phyloP scores from a whole-genome alignment of 2,329 filamentous ascomycete genomes.

The Diaporthe helianthi region DNA sequence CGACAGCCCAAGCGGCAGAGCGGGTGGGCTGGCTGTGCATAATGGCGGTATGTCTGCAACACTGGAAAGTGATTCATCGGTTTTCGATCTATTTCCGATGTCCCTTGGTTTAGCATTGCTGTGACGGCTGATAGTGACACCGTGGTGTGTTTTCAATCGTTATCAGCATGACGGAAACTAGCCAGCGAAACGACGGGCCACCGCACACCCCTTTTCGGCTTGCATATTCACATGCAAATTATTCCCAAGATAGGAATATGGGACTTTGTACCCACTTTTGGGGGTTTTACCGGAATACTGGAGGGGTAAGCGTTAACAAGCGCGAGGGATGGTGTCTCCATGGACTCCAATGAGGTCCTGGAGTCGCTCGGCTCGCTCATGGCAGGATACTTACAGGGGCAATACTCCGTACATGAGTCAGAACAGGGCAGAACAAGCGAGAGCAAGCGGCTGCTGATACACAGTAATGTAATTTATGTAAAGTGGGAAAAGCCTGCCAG shows the following conservation, averaged over 20 bases:
- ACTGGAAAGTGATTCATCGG: slow-evolving; percentile 12
- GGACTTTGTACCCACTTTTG: slow-evolving; percentile 18
- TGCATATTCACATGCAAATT: slow-evolving; percentile 32
- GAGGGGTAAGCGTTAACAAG: slow-evolving; percentile 13
- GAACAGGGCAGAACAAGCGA: too few species aligned
- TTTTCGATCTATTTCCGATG: neutral
- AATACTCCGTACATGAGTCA: slow-evolving; percentile 4
- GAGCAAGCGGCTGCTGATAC: neutral
- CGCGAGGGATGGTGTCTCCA: slow-evolving; percentile 7
- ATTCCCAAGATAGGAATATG: neutral
- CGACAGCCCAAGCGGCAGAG: too few species aligned
- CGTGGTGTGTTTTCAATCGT: neutral
- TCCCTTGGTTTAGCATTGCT: neutral
- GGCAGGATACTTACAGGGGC: neutral
- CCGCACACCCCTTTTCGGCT: neutral
- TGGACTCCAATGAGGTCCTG: slow-evolving; percentile 8
- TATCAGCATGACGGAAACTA: slow-evolving; percentile 13
- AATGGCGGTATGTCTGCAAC: slow-evolving; percentile 3
- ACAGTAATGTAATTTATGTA: too few species aligned
- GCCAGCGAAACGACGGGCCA: neutral
- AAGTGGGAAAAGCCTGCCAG: neutral
- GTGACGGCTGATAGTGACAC: neutral
- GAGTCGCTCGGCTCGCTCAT: neutral
- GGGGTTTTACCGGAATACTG: neutral
- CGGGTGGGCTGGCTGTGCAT: neutral